phyloP scores from a whole-genome alignment of 2,329 filamentous ascomycete species.

The Penicillium digitatum region DNA sequence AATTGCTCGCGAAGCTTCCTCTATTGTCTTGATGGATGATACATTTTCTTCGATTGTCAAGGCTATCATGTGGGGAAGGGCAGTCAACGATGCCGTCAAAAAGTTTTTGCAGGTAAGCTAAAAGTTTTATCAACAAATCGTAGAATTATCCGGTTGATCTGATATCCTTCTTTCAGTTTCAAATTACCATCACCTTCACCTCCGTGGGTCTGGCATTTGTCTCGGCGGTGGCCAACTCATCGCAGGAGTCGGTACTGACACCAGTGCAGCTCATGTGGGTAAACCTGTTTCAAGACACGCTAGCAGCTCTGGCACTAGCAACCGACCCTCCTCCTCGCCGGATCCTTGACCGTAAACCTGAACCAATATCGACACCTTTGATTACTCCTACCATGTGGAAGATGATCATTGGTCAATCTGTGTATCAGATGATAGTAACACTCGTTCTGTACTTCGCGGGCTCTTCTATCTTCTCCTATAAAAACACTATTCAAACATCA shows the following conservation, averaged over 20 bases:
- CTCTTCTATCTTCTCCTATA: slow-evolving; percentile 52
- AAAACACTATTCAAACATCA: slow-evolving; percentile 37
- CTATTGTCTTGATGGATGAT: slow-evolving; percentile 50
- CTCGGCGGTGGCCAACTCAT: slow-evolving; percentile 53
- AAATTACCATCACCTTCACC: slow-evolving; percentile 63
- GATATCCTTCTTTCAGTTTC: slow-evolving; percentile 33
- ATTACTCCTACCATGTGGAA: slow-evolving; percentile 45
- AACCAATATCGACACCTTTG: slow-evolving; percentile 39
- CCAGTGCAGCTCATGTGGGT: slow-evolving; percentile 65
- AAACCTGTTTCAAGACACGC: slow-evolving; percentile 64
- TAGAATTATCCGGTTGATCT: not conserved
- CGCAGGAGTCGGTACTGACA: slow-evolving; percentile 57
- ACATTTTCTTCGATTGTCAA: slow-evolving; percentile 59
- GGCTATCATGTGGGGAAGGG: slow-evolving; percentile 57
- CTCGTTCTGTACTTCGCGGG: slow-evolving; percentile 55
- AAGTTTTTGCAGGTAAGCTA: slow-evolving; percentile 51
- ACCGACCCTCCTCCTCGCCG: slow-evolving; percentile 57
- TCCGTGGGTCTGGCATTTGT: slow-evolving; percentile 61
- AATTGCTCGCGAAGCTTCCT: slow-evolving; percentile 58
- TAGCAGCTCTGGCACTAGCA: slow-evolving; percentile 59
- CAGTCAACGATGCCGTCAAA: slow-evolving; percentile 57
- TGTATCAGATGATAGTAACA: slow-evolving; percentile 38
- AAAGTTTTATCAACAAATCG: slow-evolving; percentile 39
- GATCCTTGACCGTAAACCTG: slow-evolving; percentile 51
- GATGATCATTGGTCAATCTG: slow-evolving; percentile 40